These are phyloP conservation scores for Lycium barbarum DNA, from an alignment of 257 asterid species.

Conservation along the genomic window DNA sequence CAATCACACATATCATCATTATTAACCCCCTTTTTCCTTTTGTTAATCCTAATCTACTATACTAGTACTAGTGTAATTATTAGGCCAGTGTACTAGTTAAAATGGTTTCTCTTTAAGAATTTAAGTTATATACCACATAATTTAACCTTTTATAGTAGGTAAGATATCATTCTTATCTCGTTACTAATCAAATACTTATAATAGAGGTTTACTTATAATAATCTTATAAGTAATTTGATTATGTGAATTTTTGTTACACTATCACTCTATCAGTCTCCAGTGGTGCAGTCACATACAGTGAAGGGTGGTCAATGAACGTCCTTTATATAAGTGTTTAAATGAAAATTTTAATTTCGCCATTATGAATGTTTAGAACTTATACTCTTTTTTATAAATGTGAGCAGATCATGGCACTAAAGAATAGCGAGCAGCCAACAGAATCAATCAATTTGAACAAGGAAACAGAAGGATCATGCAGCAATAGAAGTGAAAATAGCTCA, in stretches of 20 bases:
- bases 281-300: too few relatives aligned
- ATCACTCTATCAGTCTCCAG: too few relatives aligned
- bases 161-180: not conserved
- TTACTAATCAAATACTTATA: not conserved
- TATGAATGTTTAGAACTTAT: not conserved
- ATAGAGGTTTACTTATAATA: too few relatives aligned
- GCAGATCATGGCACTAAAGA: constrained; percentile 89
- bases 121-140: not conserved
- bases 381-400: not conserved
- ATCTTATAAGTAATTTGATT: not conserved
- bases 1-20: constrained; percentile 12
- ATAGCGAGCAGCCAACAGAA: constrained; percentile 80
- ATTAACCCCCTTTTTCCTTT: not conserved
- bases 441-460: constrained; percentile 96
- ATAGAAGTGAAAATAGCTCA: constrained; percentile 91
- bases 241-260: not conserved
- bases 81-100: not conserved
- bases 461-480: constrained; percentile 93
- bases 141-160: not conserved
- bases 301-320: too few relatives aligned
- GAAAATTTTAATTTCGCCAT: too few relatives aligned
- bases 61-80: not conserved
- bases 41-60: not conserved
- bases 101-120: not conserved
- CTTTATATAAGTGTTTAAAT: too few relatives aligned